A percentile compares a stretch with the other conserved stretches of the same genome.
Conservation (phyloP, 805 yeast species). For the Ogataea chonburiensis region DNA sequence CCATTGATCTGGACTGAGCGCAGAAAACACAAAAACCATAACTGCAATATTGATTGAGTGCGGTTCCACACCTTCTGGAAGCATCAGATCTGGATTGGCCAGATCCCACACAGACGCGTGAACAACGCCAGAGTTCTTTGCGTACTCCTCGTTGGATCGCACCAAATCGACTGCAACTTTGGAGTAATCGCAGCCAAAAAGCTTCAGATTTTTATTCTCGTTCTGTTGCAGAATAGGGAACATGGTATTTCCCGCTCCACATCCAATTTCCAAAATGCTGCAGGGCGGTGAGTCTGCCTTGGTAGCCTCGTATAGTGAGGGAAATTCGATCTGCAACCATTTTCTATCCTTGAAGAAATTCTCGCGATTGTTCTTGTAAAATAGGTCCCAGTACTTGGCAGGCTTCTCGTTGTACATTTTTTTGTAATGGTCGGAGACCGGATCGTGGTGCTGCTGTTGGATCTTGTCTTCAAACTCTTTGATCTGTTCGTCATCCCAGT, state of each 20-base stretch:
- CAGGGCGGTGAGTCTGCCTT: conserved; percentile 66
- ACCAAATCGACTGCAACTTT: conserved; percentile 88
- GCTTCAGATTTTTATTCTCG: conserved; percentile 68
- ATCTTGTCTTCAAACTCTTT: conserved; percentile 73
- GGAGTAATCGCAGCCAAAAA: conserved; percentile 88
- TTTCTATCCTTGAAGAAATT: conserved; percentile 96
- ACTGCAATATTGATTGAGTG: conserved; percentile 86
- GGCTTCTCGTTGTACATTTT: conserved; percentile 78
- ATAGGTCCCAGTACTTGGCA: conserved; percentile 92
- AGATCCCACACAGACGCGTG: conserved; percentile 95
- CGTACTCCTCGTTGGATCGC: conserved; percentile 58
- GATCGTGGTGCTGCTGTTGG: conserved; percentile 68
- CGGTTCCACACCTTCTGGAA: conserved; percentile 85
- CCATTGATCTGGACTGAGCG: conserved; percentile 93
- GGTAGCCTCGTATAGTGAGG: conserved; percentile 76
- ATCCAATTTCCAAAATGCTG: conserved; percentile 87
- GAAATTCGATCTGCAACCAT: conserved; percentile 95
- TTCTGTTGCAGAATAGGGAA: conserved; percentile 86
- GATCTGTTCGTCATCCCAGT: conserved; percentile 92
- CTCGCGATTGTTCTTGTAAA: conserved; percentile 85
- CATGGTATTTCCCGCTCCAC: conserved; percentile 98
- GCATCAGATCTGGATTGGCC: conserved; percentile 63
- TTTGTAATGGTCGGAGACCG: conserved; percentile 88
- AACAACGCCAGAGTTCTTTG: conserved; percentile 49
- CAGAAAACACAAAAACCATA: conserved; percentile 94